phyloP scores from a whole-genome alignment of 148 eudicot species.

The Fagopyrum tataricum region DNA sequence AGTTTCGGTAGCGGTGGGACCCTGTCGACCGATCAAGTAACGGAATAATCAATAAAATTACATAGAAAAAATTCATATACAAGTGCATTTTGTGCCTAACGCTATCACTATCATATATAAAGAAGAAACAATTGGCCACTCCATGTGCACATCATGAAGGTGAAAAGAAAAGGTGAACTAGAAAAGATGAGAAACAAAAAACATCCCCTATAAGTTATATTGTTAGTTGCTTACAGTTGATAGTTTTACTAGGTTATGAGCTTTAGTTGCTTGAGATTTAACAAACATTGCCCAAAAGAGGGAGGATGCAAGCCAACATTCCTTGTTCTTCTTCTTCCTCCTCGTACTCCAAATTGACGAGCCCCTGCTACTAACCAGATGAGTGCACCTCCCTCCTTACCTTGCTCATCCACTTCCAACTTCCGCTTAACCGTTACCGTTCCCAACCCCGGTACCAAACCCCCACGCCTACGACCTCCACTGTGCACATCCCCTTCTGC shows the following conservation, averaged over 20 bases:
- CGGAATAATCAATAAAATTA: background rate
- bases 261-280: constrained; percentile 43
- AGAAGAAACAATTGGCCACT: background rate
- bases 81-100: background rate
- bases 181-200: background rate
- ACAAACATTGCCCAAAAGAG: no score
- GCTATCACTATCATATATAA: background rate
- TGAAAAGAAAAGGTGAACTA: background rate
- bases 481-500: no score
- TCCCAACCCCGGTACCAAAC: no score
- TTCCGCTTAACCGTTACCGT: no score
- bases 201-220: background rate
- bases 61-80: background rate
- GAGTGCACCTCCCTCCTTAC: no score
- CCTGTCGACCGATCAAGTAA: background rate
- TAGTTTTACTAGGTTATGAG: constrained; percentile 55
- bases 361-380: no score
- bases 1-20: constrained; percentile 12
- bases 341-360: no score
- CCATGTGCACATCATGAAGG: background rate
- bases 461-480: no score
- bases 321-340: no score
- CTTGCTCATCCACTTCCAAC: no score
- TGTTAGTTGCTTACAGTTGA: constrained; percentile 57
- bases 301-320: no score